Evolutionary conservation across 108 stramenopile genomes (phyloP).

Genomic region (Cyclotella sp.): DNA sequence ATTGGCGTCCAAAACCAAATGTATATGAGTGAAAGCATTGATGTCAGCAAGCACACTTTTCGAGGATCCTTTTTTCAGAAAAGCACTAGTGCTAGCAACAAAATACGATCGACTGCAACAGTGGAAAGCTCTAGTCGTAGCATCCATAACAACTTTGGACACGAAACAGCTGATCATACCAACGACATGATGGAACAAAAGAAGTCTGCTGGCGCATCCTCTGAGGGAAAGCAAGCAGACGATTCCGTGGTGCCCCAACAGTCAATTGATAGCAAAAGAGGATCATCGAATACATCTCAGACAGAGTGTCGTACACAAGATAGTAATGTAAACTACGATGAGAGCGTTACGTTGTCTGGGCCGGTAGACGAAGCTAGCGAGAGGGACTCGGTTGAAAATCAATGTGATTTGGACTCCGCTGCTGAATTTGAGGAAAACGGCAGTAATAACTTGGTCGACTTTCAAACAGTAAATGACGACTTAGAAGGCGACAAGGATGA

Average conservation of each 20-base stretch:
- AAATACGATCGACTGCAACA: neutral
- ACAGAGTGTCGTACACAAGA: slow-evolving; percentile 1
- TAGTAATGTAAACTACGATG: neutral
- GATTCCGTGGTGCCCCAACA: neutral
- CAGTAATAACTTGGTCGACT: neutral
- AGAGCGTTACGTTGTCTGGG: neutral
- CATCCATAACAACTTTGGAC: too few species aligned
- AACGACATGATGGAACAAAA: too few species aligned
- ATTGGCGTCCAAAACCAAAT: slow-evolving; percentile 15
- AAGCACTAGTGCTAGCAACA: neutral
- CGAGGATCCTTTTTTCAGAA: neutral
- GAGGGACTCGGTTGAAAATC: neutral
- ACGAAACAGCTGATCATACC: neutral
- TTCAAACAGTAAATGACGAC: neutral
- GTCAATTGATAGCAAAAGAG: neutral
- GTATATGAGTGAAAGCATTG: neutral
- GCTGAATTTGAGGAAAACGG: neutral
- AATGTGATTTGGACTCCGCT: neutral
- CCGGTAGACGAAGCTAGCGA: neutral
- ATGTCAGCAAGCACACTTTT: slow-evolving; percentile 6
- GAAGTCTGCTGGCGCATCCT: neutral
- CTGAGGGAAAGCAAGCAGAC: neutral
- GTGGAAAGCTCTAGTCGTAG: neutral
- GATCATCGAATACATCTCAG: neutral
- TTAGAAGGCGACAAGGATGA: slow-evolving; percentile 1